Evolutionary conservation across 2,329 filamentous ascomycete genomes (phyloP).

Genomic region (Aureobasidium leucospermi): DNA sequence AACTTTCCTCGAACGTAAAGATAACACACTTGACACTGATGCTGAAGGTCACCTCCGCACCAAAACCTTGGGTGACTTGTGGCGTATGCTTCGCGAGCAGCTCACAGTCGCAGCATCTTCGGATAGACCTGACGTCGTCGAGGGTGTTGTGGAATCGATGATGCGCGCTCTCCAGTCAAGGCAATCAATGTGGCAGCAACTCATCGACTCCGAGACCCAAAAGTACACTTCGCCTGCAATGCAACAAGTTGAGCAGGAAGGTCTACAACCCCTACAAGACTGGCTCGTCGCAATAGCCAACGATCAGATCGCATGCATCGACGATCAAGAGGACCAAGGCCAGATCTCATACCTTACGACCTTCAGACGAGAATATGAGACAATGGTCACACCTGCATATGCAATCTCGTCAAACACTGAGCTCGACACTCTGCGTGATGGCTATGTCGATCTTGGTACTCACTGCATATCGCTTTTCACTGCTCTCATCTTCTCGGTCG

Average conservation of each 20-base stretch:
- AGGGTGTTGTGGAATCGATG: slow-evolving; percentile 95
- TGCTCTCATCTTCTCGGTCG: slow-evolving; percentile 77
- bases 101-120: slow-evolving; percentile 78
- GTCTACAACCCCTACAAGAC: slow-evolving; percentile 68
- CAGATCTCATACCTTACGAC: slow-evolving; percentile 75
- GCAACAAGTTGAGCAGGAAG: slow-evolving; percentile 49
- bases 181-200: slow-evolving; percentile 77
- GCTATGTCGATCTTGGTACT: slow-evolving; percentile 90
- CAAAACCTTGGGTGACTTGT: slow-evolving; percentile 86
- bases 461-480: slow-evolving; percentile 88
- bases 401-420: slow-evolving; percentile 64
- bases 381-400: slow-evolving; percentile 73
- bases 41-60: slow-evolving; percentile 88
- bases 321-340: slow-evolving; percentile 66
- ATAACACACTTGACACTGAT: slow-evolving; percentile 77
- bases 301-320: slow-evolving; percentile 96
- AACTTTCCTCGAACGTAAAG: slow-evolving; percentile 69
- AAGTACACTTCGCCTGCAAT: slow-evolving; percentile 55
- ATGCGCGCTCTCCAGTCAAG: slow-evolving; percentile 76
- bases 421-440: slow-evolving; percentile 69
- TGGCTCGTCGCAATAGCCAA: slow-evolving; percentile 97
- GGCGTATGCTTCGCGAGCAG: slow-evolving; percentile 95
- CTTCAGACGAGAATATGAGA: slow-evolving; percentile 77
- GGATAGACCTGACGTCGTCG: slow-evolving; percentile 79
- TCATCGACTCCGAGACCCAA: slow-evolving; percentile 77